Conservation (phyloP, 1,284 basidiomycete species). For the Naganishia liquefaciens region DNA sequence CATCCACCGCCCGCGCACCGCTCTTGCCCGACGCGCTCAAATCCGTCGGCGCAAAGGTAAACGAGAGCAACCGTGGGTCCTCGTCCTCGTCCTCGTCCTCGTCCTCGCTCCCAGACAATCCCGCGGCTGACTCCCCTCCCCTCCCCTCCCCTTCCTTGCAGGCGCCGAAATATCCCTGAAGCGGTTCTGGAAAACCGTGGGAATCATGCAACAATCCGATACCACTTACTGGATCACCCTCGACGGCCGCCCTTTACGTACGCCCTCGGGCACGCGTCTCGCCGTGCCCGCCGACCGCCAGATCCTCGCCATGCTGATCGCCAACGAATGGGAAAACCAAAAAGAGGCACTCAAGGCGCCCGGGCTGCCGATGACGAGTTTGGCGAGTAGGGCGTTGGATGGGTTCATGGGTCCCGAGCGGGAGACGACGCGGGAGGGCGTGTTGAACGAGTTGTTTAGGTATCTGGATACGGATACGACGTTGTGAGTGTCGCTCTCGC, state of each 20-base stretch:
- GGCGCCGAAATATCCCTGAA: slow-evolving; percentile 81
- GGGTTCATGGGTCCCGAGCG: slow-evolving; percentile 61
- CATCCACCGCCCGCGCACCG: slow-evolving; percentile 11
- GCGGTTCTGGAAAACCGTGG: slow-evolving; percentile 88
- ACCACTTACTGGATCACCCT: slow-evolving; percentile 69
- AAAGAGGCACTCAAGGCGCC: slow-evolving; percentile 81
- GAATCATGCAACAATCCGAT: slow-evolving; percentile 62
- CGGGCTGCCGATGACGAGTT: slow-evolving; percentile 86
- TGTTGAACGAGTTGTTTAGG: slow-evolving; percentile 71
- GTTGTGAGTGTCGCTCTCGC: slow-evolving; percentile 62
- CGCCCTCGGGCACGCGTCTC: slow-evolving; percentile 75
- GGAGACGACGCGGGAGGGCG: slow-evolving; percentile 54
- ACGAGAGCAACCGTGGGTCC: slow-evolving; percentile 22
- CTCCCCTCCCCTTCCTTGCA: slow-evolving; percentile 43
- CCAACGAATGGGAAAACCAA: slow-evolving; percentile 96
- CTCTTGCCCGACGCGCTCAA: slow-evolving; percentile 2
- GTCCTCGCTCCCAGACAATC: no score
- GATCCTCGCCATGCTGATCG: slow-evolving; percentile 79
- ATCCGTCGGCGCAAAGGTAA: slow-evolving; percentile 6
- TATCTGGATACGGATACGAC: slow-evolving; percentile 96
- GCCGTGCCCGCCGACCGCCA: slow-evolving; percentile 69
- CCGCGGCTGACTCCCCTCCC: no score
- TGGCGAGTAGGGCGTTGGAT: slow-evolving; percentile 87
- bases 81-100: no score
- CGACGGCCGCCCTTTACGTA: slow-evolving; percentile 82